Percentiles rank a stretch among this genome's conserved stretches.
phyloP scores from a whole-genome alignment of 345 rosid genomes.

The Bruguiera sexangula region DNA sequence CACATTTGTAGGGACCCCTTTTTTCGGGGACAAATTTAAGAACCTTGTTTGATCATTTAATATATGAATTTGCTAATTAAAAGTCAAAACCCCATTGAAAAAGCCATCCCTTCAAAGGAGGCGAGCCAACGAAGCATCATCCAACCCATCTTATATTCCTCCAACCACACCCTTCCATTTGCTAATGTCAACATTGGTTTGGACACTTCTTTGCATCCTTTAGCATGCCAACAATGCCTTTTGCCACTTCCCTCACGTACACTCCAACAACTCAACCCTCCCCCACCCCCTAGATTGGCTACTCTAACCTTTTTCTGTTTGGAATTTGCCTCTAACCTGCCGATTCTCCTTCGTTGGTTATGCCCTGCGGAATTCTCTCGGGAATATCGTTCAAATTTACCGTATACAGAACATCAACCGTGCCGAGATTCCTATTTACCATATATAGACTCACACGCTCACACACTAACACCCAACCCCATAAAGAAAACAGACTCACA shows the following conservation, averaged over 20 bases:
- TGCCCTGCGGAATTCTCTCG: neutral
- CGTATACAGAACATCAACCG: too few species aligned
- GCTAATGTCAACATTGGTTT: constrained; percentile 56
- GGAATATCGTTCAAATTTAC: neutral
- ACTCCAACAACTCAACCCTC: neutral
- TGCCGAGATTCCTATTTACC: too few species aligned
- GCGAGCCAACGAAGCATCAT: constrained; percentile 17
- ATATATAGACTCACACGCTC: too few species aligned
- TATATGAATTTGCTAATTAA: too few species aligned
- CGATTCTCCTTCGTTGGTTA: constrained; percentile 34
- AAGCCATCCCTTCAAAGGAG: neutral
- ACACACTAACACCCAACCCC: too few species aligned
- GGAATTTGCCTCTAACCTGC: constrained; percentile 49
- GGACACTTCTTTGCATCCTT: constrained; percentile 44
- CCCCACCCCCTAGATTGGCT: constrained; percentile 42
- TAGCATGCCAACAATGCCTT: constrained; percentile 23
- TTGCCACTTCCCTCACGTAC: constrained; percentile 30
- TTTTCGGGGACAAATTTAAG: too few species aligned
- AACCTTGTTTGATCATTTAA: too few species aligned
- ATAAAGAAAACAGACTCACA: too few species aligned
- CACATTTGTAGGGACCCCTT: too few species aligned
- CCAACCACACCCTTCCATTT: constrained; percentile 78
- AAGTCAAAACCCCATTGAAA: constrained; percentile 4
- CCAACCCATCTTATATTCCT: constrained; percentile 40
- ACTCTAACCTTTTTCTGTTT: constrained; percentile 44